phyloP scores from a whole-genome alignment of 345 rosid genomes.

The Ricinus communis region DNA sequence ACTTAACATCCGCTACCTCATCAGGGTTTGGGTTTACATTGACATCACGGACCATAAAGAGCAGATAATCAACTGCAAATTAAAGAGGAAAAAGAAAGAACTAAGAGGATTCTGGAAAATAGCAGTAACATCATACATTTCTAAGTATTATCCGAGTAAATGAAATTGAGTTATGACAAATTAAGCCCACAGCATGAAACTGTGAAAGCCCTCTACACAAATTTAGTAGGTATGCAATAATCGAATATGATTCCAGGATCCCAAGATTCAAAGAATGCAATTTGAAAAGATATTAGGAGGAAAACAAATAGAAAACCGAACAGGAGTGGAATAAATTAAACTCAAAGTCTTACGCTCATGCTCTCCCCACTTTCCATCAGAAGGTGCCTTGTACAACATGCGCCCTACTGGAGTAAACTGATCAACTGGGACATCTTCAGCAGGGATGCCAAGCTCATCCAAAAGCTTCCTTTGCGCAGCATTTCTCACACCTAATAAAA shows the following conservation, averaged over 20 bases:
- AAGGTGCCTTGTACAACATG: slow-evolving; percentile 91
- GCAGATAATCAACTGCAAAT: slow-evolving; percentile 83
- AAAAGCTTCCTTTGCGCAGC: slow-evolving; percentile 98
- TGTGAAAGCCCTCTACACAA: neutral
- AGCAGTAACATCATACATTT: neutral
- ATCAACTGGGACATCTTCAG: slow-evolving; percentile 88
- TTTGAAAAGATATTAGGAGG: neutral
- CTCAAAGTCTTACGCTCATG: slow-evolving; percentile 68
- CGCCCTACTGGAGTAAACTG: slow-evolving; percentile 76
- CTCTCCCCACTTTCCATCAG: slow-evolving; percentile 98
- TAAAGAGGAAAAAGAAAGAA: neutral
- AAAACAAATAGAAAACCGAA: neutral
- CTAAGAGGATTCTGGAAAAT: neutral
- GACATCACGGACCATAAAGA: slow-evolving; percentile 82
- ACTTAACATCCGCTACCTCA: slow-evolving; percentile 77
- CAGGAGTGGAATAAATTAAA: neutral
- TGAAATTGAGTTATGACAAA: neutral
- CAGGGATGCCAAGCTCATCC: slow-evolving; percentile 92
- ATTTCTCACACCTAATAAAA: slow-evolving; percentile 75
- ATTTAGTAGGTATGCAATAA: neutral
- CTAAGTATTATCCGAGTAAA: too few species aligned
- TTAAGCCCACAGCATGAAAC: too few species aligned
- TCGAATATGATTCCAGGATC: neutral
- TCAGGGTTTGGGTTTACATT: slow-evolving; percentile 71
- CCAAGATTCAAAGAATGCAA: neutral